Evolutionary conservation across 257 asterid species (phyloP), one percentile per base, ranked within the genome.

Genomic region (Solanum sitiens): DNA sequence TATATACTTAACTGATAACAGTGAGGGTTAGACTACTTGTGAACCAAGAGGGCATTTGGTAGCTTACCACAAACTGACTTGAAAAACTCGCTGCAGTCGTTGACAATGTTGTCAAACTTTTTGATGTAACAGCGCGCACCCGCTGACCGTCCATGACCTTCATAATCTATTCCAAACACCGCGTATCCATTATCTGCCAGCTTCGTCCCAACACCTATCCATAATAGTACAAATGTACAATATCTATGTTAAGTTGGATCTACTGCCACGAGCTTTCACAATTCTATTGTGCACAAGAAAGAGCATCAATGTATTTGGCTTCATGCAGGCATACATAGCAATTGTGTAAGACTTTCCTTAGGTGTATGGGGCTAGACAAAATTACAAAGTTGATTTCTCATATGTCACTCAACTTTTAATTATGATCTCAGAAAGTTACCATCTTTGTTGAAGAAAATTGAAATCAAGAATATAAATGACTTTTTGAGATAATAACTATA

Each of bases 91-190:
- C 87, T 90, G 88, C 96, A 93, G 85, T 97, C 99, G 8, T 88
- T 71, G 87, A 97, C 96, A 71, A 97, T 91, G 89, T 95, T 91
- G 90, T 94, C 94, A 37, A 97, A 97, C 93, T 75, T 92, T 86
- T 91, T 94, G 89, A 97, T 92, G 94, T 95, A 97, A 87, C 99
- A 95, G 2, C 98, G 98, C 18, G 94, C 86, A 11, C 99, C 99
- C 89, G 37, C 72, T 11, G 99, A 97, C 86, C 94, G 95, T 21
- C 99, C 99, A 77, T 95, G 98, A 8, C 99, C 99, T 94, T 95
- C 99, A 25, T 97, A 95, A 87, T 96, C 99, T 9, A 96, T 89
- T 12, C 98, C 99, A 39, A 95, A 94, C 85, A 96, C 98, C 1
- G 94, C 98, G 18, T 94, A 96, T 6, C 98, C 99, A 23, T 90